Evolutionary conservation across 2,329 filamentous ascomycete species (phyloP), one percentile per base, ranked within the genome.

Genomic region (Capronia coronata): DNA sequence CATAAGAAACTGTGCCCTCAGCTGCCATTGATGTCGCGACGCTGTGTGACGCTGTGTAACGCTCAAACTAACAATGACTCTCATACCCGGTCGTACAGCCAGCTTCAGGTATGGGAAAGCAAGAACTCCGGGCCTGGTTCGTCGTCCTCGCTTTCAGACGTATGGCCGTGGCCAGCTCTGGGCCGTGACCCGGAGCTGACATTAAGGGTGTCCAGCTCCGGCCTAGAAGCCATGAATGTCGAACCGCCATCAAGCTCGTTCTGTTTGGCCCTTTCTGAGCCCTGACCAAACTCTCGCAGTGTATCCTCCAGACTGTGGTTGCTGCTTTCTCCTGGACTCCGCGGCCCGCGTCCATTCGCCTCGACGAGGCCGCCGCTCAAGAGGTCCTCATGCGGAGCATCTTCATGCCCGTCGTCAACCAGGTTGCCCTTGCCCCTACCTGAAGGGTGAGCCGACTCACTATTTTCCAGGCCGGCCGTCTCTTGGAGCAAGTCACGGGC

Each of bases 401-500:
- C 46, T 16, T 52, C 27, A 5, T 54, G 23, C 27, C 56, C 48
- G 22, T 44, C 46, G 14, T 52, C 43, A 10, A 34, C 19, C n/a
- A 45, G 18, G 29, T 10, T 13, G 25, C n/a, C 35, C 37, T 29
- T 19, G 14, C n/a, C n/a, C n/a, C n/a, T n/a, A 16, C 13, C 25
- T 29, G 27, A 25, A 22, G 32, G 14, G 7, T 38, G 27, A 4
- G 7, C 30, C 22, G 21, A 14, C 7, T 29, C 14, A 22, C 37
- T 32, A 29, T 47, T 27, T 11, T 22, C 25, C 13, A 41, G 8
- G 25, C 27, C 39, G 16, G 41, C 14, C 3, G 43, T 43, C 6
- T 43, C 37, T 19, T 34, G 38, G 25, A 75, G 62, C 51, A 71
- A 59, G 8, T 46, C 53, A 50, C 62, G 62, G 11, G 67, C 72